Percentiles rank a stretch among this genome's conserved stretches.
Evolutionary conservation across 129 eudicot genomes (phyloP).

Genomic region (Arctium minus): DNA sequence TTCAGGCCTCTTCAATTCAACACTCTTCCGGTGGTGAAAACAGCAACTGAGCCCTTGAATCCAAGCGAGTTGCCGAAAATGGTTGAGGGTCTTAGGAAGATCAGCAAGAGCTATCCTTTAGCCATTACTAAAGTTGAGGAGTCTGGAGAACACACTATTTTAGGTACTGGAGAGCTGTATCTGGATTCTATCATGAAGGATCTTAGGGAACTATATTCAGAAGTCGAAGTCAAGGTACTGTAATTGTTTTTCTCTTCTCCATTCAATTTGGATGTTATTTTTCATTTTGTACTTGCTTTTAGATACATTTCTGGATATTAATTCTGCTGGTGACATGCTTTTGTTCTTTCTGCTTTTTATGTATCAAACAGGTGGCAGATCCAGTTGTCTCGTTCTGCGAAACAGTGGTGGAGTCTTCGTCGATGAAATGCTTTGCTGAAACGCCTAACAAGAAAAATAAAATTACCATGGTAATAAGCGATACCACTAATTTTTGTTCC

Average conservation of each 20-base stretch:
- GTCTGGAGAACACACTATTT: constrained; percentile 97
- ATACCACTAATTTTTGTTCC: not conserved
- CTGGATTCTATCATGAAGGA: constrained; percentile 98
- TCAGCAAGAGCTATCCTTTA: constrained; percentile 93
- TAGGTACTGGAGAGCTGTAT: constrained; percentile 96
- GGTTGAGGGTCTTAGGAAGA: constrained; percentile 99
- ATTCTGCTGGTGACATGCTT: not conserved
- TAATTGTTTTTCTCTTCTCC: not conserved
- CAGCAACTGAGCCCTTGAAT: constrained; percentile 97
- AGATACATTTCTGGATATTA: not conserved
- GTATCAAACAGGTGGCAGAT: constrained; percentile 72
- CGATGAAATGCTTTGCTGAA: constrained; percentile 99
- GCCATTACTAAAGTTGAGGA: constrained; percentile 98
- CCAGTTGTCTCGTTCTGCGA: constrained; percentile 99
- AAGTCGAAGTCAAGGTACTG: constrained; percentile 95
- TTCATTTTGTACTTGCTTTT: not conserved
- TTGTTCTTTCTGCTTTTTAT: not conserved
- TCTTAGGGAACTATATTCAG: constrained; percentile 96
- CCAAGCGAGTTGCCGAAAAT: constrained; percentile 98
- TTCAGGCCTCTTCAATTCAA: constrained; percentile 95
- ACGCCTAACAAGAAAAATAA: constrained; percentile 99
- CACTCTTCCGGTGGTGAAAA: constrained; percentile 96
- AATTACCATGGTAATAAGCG: constrained; percentile 79
- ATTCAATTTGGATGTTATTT: not conserved
- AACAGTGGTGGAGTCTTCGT: constrained; percentile 96